Evolutionary conservation across 2,329 filamentous ascomycete species (phyloP).

Genomic region (Colletotrichum tropicale): DNA sequence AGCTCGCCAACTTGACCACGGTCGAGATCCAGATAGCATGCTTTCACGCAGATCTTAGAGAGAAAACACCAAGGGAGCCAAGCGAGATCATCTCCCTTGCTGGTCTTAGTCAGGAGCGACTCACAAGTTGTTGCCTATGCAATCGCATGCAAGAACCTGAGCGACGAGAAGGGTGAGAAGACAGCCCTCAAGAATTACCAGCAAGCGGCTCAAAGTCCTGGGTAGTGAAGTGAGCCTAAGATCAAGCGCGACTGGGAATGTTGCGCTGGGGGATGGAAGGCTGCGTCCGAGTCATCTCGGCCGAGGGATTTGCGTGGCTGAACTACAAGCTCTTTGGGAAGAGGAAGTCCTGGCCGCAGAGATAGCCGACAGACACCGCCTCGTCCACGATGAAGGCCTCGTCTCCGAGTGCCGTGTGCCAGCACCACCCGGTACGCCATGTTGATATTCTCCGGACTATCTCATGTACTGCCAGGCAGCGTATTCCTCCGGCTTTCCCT

Average conservation of each 20-base stretch:
- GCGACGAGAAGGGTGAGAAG: too few species aligned
- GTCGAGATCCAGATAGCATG: background rate
- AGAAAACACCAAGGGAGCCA: too few species aligned
- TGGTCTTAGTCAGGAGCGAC: too few species aligned
- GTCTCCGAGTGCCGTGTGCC: background rate
- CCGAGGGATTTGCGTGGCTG: background rate
- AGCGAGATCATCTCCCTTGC: too few species aligned
- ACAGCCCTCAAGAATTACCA: too few species aligned
- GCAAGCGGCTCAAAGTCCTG: background rate
- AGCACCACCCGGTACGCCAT: background rate
- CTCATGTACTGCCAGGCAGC: background rate
- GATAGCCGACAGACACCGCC: background rate
- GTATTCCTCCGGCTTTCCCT: background rate
- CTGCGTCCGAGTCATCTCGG: background rate
- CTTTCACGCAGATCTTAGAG: too few species aligned
- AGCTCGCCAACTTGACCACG: background rate
- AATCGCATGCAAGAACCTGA: too few species aligned
- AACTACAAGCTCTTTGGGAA: background rate
- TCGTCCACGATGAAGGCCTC: background rate
- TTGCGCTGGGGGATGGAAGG: background rate
- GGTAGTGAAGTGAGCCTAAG: background rate
- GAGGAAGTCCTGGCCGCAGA: background rate
- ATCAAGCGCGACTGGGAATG: background rate
- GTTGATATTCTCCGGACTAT: background rate
- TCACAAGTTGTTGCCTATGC: too few species aligned